Evolutionary conservation across 2,329 filamentous ascomycete genomes (phyloP).

Genomic region (Davidsoniella eucalypti): DNA sequence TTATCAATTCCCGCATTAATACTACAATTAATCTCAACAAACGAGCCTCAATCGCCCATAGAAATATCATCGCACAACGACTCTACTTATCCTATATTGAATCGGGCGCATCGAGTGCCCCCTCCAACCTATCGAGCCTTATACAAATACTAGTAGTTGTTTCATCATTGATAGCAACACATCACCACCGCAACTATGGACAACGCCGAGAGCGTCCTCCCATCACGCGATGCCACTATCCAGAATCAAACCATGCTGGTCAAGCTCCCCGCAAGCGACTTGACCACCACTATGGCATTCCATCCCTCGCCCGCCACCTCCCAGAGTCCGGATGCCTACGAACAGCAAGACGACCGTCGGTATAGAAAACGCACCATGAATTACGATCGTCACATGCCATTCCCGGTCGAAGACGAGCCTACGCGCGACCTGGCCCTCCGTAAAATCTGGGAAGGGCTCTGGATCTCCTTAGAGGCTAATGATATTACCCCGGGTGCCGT

Average conservation of each 20-base stretch:
- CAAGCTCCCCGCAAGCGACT: not conserved
- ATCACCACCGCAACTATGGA: not conserved
- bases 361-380: constrained; percentile 83
- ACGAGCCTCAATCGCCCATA: no score
- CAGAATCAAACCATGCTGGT: not conserved
- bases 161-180: not conserved
- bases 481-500: constrained; percentile 88
- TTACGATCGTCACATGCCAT: constrained; percentile 82
- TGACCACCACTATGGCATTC: not conserved
- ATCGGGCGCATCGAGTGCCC: no score
- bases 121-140: no score
- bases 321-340: not conserved
- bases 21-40: no score
- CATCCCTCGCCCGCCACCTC: not conserved
- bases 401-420: constrained; percentile 63
- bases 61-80: no score
- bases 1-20: no score
- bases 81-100: no score
- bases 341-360: constrained; percentile 21
- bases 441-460: constrained; percentile 85
- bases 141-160: not conserved
- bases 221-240: not conserved
- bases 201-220: not conserved
- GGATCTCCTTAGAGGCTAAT: constrained; percentile 77
- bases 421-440: constrained; percentile 64